Evolutionary conservation across 2,329 filamentous ascomycete genomes (phyloP).

Genomic region (Aspergillus versicolor): DNA sequence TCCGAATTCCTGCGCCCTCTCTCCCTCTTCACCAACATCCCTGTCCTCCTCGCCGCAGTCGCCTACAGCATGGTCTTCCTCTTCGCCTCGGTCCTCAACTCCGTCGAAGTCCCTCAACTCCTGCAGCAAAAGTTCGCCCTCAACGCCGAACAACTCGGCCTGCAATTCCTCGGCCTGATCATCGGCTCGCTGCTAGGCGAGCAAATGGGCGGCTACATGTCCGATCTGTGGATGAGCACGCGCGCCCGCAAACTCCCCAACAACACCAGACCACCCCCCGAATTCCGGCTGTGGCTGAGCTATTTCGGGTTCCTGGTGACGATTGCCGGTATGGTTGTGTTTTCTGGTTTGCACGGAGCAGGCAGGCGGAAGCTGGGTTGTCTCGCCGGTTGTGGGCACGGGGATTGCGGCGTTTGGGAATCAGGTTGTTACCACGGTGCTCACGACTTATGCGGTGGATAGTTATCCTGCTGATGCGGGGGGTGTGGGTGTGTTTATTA

Average conservation of each 20-base stretch:
- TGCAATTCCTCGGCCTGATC: conserved; percentile 60
- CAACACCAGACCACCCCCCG: background rate
- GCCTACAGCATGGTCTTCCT: conserved; percentile 61
- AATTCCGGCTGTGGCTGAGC: conserved; percentile 1
- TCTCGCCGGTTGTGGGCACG: conserved; percentile 58
- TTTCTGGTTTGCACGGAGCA: conserved; percentile 56
- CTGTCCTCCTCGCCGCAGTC: conserved; percentile 52
- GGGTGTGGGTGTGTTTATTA: conserved; percentile 61
- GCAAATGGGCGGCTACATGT: conserved; percentile 56
- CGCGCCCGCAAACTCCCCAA: conserved; percentile 8
- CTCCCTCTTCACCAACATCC: conserved; percentile 46
- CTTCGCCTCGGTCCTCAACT: conserved; percentile 55
- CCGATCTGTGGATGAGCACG: conserved; percentile 57
- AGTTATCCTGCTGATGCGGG: conserved; percentile 56
- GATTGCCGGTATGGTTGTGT: conserved; percentile 58
- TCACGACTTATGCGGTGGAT: conserved; percentile 62
- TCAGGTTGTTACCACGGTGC: conserved; percentile 62
- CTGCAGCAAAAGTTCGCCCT: conserved; percentile 57
- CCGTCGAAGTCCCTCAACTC: conserved; percentile 61
- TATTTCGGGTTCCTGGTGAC: conserved; percentile 48
- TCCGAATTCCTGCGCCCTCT: conserved; percentile 55
- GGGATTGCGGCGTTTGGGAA: conserved; percentile 57
- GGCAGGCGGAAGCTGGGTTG: conserved; percentile 52
- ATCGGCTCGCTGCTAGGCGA: conserved; percentile 61
- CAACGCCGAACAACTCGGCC: conserved; percentile 58